phyloP scores from a whole-genome alignment of 352 stramenopile genomes.

The Nannochloropsis limnetica region DNA sequence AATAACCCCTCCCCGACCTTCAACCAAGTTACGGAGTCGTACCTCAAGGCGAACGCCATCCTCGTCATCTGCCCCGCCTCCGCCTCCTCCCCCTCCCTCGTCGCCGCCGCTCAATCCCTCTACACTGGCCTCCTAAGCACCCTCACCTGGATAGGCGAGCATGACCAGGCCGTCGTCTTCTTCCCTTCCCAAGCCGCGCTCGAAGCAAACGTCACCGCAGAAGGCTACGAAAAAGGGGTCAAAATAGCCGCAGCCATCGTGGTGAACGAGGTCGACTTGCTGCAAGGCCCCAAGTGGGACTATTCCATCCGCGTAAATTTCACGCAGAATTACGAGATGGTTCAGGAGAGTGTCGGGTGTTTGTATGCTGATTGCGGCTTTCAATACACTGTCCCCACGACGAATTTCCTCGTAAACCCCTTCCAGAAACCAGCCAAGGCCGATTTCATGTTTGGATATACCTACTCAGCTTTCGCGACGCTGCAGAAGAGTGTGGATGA shows the following conservation, averaged over 20 bases:
- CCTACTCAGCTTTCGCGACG: conserved; percentile 53
- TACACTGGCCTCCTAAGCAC: background rate
- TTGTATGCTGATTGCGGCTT: conserved; percentile 18
- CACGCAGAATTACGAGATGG: conserved; percentile 49
- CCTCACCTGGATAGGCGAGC: background rate
- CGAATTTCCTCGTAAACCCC: conserved; percentile 34
- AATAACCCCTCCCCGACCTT: conserved; percentile 10
- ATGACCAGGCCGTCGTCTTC: conserved; percentile 26
- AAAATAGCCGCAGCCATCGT: conserved; percentile 55
- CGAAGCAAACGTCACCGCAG: conserved; percentile 34
- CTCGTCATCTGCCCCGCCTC: conserved; percentile 3
- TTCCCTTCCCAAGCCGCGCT: conserved; percentile 35
- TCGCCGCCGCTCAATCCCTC: conserved; percentile 12
- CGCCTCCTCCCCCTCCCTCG: conserved; percentile 19
- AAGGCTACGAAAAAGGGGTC: conserved; percentile 38
- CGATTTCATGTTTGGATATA: conserved; percentile 55
- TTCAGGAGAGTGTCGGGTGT: conserved; percentile 41
- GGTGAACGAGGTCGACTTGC: conserved; percentile 50
- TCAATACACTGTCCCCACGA: conserved; percentile 34
- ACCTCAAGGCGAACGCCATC: background rate
- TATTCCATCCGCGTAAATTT: conserved; percentile 56
- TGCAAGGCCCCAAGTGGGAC: conserved; percentile 47
- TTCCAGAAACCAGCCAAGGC: conserved; percentile 47
- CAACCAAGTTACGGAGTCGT: background rate
- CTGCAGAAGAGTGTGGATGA: conserved; percentile 53